Evolutionary conservation across 208 protist species (phyloP), one percentile per base, ranked within the genome.

Genomic region (Acanthamoeba lenticulata): DNA sequence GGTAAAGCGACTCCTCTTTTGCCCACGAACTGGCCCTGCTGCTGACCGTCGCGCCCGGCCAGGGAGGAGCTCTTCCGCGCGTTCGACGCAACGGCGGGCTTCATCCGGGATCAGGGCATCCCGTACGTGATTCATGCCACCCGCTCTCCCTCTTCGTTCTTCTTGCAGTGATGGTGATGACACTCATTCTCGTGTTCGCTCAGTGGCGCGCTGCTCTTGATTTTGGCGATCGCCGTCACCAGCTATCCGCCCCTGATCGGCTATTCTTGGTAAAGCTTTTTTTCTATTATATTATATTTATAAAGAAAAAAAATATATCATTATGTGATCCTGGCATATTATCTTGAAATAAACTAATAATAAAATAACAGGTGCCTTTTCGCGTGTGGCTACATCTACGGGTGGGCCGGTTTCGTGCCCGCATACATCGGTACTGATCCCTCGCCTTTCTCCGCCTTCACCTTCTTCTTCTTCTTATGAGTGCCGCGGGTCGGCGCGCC

Each of bases 231-330:
- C 1, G 24, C 34, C 36, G 36, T 91, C 49, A 91, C 85, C 36
- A 49, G 36, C 36, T 91, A 44, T 44, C 85, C 85, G 1, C 85
- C 85, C 4, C 24, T 91, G n/a, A 69, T 91, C 21, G 85, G 85
- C 21, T 91, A 91, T 52, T n/a, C 55, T 15, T 91, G 85, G 85
- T 91, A 91, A n/a, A n/a, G n/a, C n/a, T n/a, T n/a, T n/a, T n/a
- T n/a, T n/a, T n/a, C n/a, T n/a, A n/a, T n/a, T n/a, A n/a, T n/a
- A n/a, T n/a, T n/a, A n/a, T n/a, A n/a, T n/a, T n/a, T n/a, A n/a
- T n/a, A n/a, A n/a, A n/a, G n/a, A n/a, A n/a, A n/a, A n/a, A n/a
- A n/a, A n/a, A n/a, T n/a, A n/a, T n/a, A n/a, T n/a, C n/a, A n/a
- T n/a, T n/a, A n/a, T n/a, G n/a, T n/a, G n/a, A n/a, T n/a, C n/a